Base-by-base conservation (phyloP, 2,329 filamentous ascomycete species). In the Cylindrodendrum hubeiense region DNA sequence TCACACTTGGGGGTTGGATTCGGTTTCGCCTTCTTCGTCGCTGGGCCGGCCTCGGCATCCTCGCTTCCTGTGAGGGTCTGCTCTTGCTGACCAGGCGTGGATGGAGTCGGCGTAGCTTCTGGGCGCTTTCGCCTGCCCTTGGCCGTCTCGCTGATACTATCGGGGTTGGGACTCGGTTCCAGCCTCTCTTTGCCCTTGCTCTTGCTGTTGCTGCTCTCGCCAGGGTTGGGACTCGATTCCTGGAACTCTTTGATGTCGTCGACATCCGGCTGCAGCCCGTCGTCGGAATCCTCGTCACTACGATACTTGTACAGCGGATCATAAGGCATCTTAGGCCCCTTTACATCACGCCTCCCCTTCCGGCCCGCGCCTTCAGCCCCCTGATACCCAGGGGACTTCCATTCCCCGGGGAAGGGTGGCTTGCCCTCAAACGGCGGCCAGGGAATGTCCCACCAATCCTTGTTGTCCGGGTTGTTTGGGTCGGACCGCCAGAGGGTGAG, bases 381-480 rank as follows among this genome's bases (percentile, higher is more conserved):
- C 0, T 67, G 51, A 2, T 44, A 15, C 3, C 60, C 72, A 0
- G 72, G 73, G 3, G 63, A 55, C 4, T 39, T 21, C 75, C 74
- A 76, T 0, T 26, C 22, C 1, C 68, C 67, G 0, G 75, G 75
- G 30, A 76, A 71, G 0, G 73, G 74, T 2, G 71, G 56, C 0
- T 19, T 15, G 0, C 71, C 75, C 8, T 67, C 60, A 22, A 67
- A 75, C 0, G 76, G 72, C 4, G 75, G 75, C 75, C 76, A 78
- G 3, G 76, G 76, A 1, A 76, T 70, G 22, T 61, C 54, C 69
- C 72, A 76, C 53, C 61, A 71, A 1, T 12, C 64, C 0, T 55
- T 46, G 54, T 79, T 79, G 4, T 64, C 65, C 8, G 72, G 59
- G 44, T 78, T 73, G 30, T 79, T 79, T 1, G 78, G 78, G 26